phyloP scores from a whole-genome alignment of 768 basidiomycete genomes.

The Leccinellum albellum region DNA sequence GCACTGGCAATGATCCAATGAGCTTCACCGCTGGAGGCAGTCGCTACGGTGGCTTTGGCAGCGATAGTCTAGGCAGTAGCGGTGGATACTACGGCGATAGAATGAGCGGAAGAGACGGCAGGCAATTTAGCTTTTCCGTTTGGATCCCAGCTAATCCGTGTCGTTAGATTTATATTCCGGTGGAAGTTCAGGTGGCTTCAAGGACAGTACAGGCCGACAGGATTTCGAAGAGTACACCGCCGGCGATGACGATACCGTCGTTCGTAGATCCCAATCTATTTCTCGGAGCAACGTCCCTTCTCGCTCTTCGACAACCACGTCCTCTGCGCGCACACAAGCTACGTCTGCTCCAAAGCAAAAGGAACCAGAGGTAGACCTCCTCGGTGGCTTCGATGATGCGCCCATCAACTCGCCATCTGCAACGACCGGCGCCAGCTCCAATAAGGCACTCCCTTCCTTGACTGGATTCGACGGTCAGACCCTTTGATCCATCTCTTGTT shows the following conservation, averaged over 20 bases:
- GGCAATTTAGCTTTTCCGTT: constrained; percentile 13
- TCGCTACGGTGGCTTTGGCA: constrained; percentile 70
- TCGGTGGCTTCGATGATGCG: constrained; percentile 72
- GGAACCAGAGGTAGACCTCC: constrained; percentile 62
- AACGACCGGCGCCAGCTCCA: constrained; percentile 14
- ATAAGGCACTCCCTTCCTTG: constrained; percentile 31
- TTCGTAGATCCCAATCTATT: constrained; percentile 38
- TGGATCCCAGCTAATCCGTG: constrained; percentile 4
- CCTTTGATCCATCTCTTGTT: not conserved
- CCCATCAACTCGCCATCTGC: constrained; percentile 28
- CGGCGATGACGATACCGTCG: constrained; percentile 77
- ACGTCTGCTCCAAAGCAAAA: constrained; percentile 37
- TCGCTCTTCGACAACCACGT: constrained; percentile 33
- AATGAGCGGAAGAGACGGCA: constrained; percentile 39
- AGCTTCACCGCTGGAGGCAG: constrained; percentile 57
- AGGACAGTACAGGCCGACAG: constrained; percentile 51
- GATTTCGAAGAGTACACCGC: constrained; percentile 95
- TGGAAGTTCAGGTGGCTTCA: constrained; percentile 54
- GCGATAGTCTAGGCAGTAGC: constrained; percentile 40
- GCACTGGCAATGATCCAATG: constrained; percentile 79
- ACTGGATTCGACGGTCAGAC: constrained; percentile 27
- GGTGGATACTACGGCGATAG: constrained; percentile 44
- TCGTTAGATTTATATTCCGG: constrained; percentile 35
- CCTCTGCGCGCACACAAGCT: constrained; percentile 35
- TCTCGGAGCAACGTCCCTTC: constrained; percentile 29